phyloP scores from a whole-genome alignment of 495 filamentous ascomycete genomes.

The Tuber indicum region DNA sequence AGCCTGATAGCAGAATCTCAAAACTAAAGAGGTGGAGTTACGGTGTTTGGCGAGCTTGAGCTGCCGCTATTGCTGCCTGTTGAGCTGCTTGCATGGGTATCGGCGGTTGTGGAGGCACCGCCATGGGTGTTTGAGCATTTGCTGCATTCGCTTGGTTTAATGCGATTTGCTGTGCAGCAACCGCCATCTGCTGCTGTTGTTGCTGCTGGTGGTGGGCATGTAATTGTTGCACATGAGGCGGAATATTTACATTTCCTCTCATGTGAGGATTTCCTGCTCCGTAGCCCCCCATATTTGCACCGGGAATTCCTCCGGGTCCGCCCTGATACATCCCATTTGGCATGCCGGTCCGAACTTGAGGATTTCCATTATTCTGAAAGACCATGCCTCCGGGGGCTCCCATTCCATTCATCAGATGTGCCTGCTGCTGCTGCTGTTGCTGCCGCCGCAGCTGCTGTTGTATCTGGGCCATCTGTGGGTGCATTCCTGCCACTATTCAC shows the following conservation, averaged over 20 bases:
- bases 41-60: slow-evolving; percentile 44
- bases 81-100: slow-evolving; percentile 33
- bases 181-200: slow-evolving; percentile 46
- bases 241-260: slow-evolving; percentile 29
- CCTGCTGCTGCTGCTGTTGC: slow-evolving; percentile 52
- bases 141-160: slow-evolving; percentile 39
- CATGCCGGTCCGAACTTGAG: slow-evolving; percentile 37
- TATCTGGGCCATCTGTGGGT: slow-evolving; percentile 32
- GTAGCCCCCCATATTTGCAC: slow-evolving; percentile 39
- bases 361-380: slow-evolving; percentile 38
- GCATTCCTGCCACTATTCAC: slow-evolving; percentile 25
- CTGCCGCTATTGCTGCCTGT: slow-evolving; percentile 43
- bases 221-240: slow-evolving; percentile 37
- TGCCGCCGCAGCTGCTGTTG: slow-evolving; percentile 28
- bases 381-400: slow-evolving; percentile 44
- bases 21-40: slow-evolving; percentile 39
- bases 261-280: slow-evolving; percentile 39
- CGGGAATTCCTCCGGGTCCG: slow-evolving; percentile 37
- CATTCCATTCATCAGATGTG: slow-evolving; percentile 42
- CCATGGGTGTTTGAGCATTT: slow-evolving; percentile 40
- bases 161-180: slow-evolving; percentile 45
- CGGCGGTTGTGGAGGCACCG: slow-evolving; percentile 40
- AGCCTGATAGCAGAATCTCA: slow-evolving; percentile 43
- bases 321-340: slow-evolving; percentile 41
- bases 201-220: slow-evolving; percentile 48